Evolutionary conservation across 1,284 basidiomycete genomes (phyloP).

Genomic region (Rhodotorula sp.): DNA sequence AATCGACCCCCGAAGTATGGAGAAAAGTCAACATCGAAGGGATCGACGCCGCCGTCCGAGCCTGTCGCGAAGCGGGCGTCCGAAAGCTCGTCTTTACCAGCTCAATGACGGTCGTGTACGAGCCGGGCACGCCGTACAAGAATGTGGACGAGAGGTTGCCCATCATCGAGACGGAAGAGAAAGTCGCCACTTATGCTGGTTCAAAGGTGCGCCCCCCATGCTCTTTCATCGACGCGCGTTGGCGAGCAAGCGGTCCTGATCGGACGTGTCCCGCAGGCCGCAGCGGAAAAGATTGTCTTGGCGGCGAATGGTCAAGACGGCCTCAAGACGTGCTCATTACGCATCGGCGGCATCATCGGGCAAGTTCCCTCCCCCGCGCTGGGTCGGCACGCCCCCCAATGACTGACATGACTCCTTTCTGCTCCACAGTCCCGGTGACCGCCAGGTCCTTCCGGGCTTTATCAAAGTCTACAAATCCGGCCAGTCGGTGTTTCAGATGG

Average conservation of each 20-base stretch:
- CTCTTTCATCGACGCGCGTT: not conserved
- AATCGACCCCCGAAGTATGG: constrained; percentile 69
- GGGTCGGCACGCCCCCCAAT: not conserved
- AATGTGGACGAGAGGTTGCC: constrained; percentile 87
- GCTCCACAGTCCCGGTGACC: constrained; percentile 73
- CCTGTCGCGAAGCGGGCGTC: constrained; percentile 67
- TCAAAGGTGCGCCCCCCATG: constrained; percentile 61
- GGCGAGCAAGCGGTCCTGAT: not conserved
- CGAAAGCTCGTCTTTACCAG: constrained; percentile 92
- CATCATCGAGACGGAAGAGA: constrained; percentile 58
- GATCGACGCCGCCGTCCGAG: constrained; percentile 78
- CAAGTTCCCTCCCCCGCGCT: constrained; percentile 49
- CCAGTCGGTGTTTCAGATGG: constrained; percentile 93
- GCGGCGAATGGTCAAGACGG: constrained; percentile 79
- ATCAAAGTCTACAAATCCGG: constrained; percentile 74
- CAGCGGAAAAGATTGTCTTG: constrained; percentile 80
- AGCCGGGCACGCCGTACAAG: constrained; percentile 69
- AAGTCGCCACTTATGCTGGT: constrained; percentile 47
- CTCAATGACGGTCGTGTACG: constrained; percentile 88
- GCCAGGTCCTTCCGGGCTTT: constrained; percentile 79
- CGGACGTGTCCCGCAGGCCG: constrained; percentile 52
- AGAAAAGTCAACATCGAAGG: constrained; percentile 93
- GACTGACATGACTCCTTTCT: not conserved
- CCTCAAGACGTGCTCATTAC: constrained; percentile 81
- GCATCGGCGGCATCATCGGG: constrained; percentile 96